These are phyloP conservation scores for Penicillium riverlandense DNA, from an alignment of 495 filamentous ascomycete genomes.

Conservation along the genomic window DNA sequence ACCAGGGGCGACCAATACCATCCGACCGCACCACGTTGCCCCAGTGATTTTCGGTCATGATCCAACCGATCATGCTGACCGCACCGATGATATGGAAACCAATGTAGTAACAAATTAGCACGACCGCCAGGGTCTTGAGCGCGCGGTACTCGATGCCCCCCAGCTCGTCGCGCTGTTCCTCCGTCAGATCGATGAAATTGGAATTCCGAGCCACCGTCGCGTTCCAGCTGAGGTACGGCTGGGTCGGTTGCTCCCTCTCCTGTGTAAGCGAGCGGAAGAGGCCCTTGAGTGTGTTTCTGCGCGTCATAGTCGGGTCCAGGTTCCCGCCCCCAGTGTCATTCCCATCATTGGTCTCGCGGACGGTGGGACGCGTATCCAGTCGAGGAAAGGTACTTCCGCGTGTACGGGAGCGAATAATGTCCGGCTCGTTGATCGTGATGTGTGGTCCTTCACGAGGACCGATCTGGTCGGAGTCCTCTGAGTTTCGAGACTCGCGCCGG, in stretches of 20 bases:
- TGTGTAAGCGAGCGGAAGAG: slow-evolving; percentile 34
- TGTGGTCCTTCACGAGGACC: slow-evolving; percentile 38
- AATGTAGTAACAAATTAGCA: slow-evolving; percentile 71
- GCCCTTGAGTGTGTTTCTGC: slow-evolving; percentile 23
- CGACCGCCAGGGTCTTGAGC: slow-evolving; percentile 72
- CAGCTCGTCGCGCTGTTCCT: slow-evolving; percentile 86
- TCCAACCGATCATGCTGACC: slow-evolving; percentile 71
- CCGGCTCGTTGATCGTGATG: slow-evolving; percentile 59
- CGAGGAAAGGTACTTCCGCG: slow-evolving; percentile 33
- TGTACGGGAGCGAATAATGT: slow-evolving; percentile 26
- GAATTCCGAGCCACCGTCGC: slow-evolving; percentile 90
- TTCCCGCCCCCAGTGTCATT: slow-evolving; percentile 1
- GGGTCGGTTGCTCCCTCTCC: slow-evolving; percentile 42
- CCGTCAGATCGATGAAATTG: slow-evolving; percentile 77
- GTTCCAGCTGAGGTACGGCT: slow-evolving; percentile 89
- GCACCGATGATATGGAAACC: slow-evolving; percentile 69
- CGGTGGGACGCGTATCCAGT: slow-evolving; percentile 30
- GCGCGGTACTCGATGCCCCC: slow-evolving; percentile 93
- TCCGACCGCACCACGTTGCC: slow-evolving; percentile 50
- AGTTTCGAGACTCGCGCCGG: slow-evolving; percentile 12
- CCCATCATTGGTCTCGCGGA: slow-evolving; percentile 21
- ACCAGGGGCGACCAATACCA: slow-evolving; percentile 70
- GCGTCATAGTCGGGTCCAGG: slow-evolving; percentile 15
- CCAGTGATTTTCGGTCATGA: slow-evolving; percentile 50
- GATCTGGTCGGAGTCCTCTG: slow-evolving; percentile 17